Conservation (phyloP, 371 early-diverging fungal genomes). For the Basidiobolus meristosporus region DNA sequence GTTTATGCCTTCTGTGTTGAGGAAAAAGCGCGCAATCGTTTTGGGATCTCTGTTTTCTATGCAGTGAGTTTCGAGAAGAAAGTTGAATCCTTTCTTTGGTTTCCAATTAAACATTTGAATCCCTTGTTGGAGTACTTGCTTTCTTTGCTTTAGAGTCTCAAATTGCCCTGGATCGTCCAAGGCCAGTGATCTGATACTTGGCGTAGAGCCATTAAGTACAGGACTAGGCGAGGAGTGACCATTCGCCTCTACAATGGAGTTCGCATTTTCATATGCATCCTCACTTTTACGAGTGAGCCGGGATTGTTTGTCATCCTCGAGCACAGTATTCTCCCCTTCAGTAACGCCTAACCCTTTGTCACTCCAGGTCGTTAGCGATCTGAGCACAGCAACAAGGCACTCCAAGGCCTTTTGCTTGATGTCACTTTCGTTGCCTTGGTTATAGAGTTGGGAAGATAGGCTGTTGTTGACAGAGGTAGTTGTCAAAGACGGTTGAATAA, state of each 20-base stretch:
- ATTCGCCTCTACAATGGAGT: background rate
- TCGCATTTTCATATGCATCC: constrained; percentile 2
- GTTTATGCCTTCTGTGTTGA: constrained; percentile 56
- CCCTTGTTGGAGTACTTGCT: constrained; percentile 61
- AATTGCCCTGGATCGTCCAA: constrained; percentile 47
- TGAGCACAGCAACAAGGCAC: constrained; percentile 27
- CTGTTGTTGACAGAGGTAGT: constrained; percentile 22
- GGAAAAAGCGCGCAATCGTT: constrained; percentile 54
- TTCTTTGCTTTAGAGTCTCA: constrained; percentile 58
- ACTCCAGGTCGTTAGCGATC: constrained; percentile 33
- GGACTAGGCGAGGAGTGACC: background rate
- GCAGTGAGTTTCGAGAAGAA: constrained; percentile 40
- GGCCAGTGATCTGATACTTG: constrained; percentile 1
- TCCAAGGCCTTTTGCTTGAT: constrained; percentile 24
- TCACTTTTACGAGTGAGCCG: constrained; percentile 1
- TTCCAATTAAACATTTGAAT: constrained; percentile 69
- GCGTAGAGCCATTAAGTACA: background rate
- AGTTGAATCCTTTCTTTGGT: constrained; percentile 33
- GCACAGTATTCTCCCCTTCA: background rate
- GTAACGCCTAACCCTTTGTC: constrained; percentile 1
- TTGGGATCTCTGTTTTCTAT: constrained; percentile 26
- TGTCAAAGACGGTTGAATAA: constrained; percentile 23
- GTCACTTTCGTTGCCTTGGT: constrained; percentile 18
- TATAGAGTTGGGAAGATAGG: constrained; percentile 16
- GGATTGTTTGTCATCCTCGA: background rate